Evolutionary conservation across 2,329 filamentous ascomycete genomes (phyloP), one percentile per base, ranked within the genome.

Genomic region (Phyllosticta citrichinensis): DNA sequence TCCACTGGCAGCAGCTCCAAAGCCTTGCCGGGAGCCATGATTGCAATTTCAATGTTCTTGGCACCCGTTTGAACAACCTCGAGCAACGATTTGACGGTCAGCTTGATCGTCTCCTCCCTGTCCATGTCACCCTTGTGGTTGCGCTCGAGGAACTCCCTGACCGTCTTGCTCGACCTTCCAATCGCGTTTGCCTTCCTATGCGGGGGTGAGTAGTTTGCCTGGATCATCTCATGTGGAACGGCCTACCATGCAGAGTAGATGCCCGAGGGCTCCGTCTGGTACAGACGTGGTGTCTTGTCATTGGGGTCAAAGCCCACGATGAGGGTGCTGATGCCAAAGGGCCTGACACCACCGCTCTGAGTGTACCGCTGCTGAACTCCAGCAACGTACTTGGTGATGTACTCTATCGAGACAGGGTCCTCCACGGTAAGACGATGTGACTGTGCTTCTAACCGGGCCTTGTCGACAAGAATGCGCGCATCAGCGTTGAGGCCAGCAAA

Each of bases 101-200:
- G 82, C 73, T 95, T 91, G 75, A 99, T 95, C 52, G 95, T 97
- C 69, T 91, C 87, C 78, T 97, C 91, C 65, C 92, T 86, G 74
- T 97, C 89, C 92, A 99, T 96, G 65, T 90, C 89, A 70, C 95
- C 91, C 81, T 96, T 96, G 83, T 99, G 96, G 80, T 99, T 97
- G 74, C 95, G 87, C 79, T 99, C 94, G 67, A 99, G 85, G 78
- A 99, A 99, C 75, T 99, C 94, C 71, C 94, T 89, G 62, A 99
- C 94, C 10, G 94, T 99, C 84, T 99, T 99, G 84, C 91, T 96
- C 58, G 93, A 97, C 71, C 94, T 88, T 62, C 94, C 94, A 71
- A 99, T 99, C 62, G 94, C 94, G 73, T 99, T 99, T 70, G 94
- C 95, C 83, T 99, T 97, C 94, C 94, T 97, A 67, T 65, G 27